Evolutionary conservation across 441 rosid species (phyloP), one percentile per base, ranked within the genome.

Genomic region (Pelargonium myrrhifolium): DNA sequence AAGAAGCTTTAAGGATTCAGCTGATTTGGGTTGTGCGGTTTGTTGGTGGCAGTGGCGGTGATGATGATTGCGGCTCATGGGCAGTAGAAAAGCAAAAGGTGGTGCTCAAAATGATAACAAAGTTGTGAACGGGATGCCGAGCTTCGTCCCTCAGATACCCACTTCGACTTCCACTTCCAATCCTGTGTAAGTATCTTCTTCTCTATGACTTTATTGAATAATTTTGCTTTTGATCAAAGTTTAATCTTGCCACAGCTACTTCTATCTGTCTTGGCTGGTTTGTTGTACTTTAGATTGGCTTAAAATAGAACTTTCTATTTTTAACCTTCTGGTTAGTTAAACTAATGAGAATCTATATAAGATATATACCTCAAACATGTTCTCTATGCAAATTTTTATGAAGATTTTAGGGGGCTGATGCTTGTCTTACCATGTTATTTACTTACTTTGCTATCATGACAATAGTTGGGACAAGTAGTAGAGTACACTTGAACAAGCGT

Each of bases 111-210:
- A 78, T 78, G 77, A 75, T 63, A 71, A 71, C 66, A 79, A 69
- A 67, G 71, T 70, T 58, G 73, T 80, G 74, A 75, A 71, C 49
- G 83, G 72, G 78, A 81, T 84, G 87, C 89, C 83, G 65, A 81
- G 85, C 77, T 84, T 74, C 66, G 74, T 78, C 64, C 81, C 88
- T 53, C 53, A 77, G 10, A 65, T 69, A 60, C 71, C 90, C 21
- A 59, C 64, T 70, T 15, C 58, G 21, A 49, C 7, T 28, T n/a
- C 56, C 56, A 51, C 20, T 51, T 70, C 83, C 40, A 86, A 73
- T 80, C 69, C 81, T 69, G 75, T 70, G 87, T 85, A 76, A 74
- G 40, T 56, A 66, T 66, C 51, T 60, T 58, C 9, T 51, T 45
- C 17, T 56, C 9, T 22, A 22, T 15, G 12, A 14, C 67, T 20